Evolutionary conservation across 1,139 yeast genomes (phyloP).

Genomic region (Kazachstania sp.): DNA sequence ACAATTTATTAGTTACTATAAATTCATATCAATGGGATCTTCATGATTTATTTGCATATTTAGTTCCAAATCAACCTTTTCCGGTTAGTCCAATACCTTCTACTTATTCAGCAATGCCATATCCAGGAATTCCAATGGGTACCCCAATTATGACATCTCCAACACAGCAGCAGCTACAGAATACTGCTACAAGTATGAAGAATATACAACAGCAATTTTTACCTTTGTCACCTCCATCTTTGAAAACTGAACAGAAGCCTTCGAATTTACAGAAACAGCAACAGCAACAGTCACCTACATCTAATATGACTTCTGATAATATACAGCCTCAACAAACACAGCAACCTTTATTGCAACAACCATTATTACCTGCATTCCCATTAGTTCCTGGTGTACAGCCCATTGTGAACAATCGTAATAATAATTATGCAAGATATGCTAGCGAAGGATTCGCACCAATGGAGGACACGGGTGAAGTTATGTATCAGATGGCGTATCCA

Average conservation of each 20-base stretch:
- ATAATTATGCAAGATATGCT: neutral
- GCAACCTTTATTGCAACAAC: neutral
- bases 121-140: neutral
- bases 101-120: neutral
- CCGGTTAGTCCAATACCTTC: neutral
- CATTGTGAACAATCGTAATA: neutral
- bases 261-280: too few species aligned
- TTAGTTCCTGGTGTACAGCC: neutral
- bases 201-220: neutral
- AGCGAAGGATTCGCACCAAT: neutral
- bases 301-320: too few species aligned
- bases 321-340: neutral
- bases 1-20: conserved; percentile 21
- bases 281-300: too few species aligned
- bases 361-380: neutral
- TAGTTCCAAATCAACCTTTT: conserved; percentile 10
- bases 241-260: neutral
- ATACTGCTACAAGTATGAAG: too few species aligned
- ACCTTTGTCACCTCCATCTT: neutral
- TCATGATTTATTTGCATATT: conserved; percentile 23
- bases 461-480: neutral
- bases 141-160: neutral
- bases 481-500: neutral
- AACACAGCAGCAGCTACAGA: neutral
- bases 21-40: conserved; percentile 30